phyloP scores from a whole-genome alignment of 2,329 filamentous ascomycete species.

The Hymenoscyphus repandus region DNA sequence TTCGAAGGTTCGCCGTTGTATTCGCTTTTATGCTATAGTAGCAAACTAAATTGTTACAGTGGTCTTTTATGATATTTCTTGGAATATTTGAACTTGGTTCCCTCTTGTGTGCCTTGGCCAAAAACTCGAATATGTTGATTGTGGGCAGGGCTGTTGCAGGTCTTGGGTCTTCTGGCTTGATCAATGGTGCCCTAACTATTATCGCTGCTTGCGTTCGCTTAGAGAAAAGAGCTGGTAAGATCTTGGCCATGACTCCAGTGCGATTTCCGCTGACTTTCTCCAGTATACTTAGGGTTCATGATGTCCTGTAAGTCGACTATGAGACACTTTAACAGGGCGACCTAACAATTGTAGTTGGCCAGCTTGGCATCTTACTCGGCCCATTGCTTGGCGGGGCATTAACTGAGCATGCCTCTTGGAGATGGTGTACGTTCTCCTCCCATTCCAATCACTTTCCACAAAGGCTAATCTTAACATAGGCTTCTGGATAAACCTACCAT shows the following conservation, averaged over 20 bases:
- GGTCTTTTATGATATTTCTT: slow-evolving; percentile 39
- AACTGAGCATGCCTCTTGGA: slow-evolving; percentile 32
- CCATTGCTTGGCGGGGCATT: slow-evolving; percentile 33
- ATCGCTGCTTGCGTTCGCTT: slow-evolving; percentile 35
- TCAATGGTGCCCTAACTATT: slow-evolving; percentile 48
- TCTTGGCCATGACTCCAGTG: neutral
- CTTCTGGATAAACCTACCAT: slow-evolving; percentile 39
- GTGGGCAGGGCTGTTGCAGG: slow-evolving; percentile 50
- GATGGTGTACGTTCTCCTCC: slow-evolving; percentile 23
- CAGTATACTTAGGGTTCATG: slow-evolving; percentile 19
- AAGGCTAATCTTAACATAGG: slow-evolving; percentile 17
- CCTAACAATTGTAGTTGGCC: slow-evolving; percentile 9
- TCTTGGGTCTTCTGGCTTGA: slow-evolving; percentile 44
- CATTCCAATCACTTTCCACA: neutral
- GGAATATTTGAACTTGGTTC: slow-evolving; percentile 51
- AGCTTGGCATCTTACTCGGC: slow-evolving; percentile 23
- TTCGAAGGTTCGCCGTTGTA: slow-evolving; percentile 29
- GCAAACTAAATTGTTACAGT: slow-evolving; percentile 23
- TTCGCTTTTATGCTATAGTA: neutral
- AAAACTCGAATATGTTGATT: slow-evolving; percentile 47
- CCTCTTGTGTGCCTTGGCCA: slow-evolving; percentile 46
- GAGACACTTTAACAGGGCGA: neutral
- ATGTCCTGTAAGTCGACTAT: slow-evolving; percentile 15
- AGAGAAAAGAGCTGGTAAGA: slow-evolving; percentile 14
- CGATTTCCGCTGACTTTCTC: neutral